Base-by-base conservation (phyloP, 2,329 filamentous ascomycete species). In the Epichloe glyceriae region DNA sequence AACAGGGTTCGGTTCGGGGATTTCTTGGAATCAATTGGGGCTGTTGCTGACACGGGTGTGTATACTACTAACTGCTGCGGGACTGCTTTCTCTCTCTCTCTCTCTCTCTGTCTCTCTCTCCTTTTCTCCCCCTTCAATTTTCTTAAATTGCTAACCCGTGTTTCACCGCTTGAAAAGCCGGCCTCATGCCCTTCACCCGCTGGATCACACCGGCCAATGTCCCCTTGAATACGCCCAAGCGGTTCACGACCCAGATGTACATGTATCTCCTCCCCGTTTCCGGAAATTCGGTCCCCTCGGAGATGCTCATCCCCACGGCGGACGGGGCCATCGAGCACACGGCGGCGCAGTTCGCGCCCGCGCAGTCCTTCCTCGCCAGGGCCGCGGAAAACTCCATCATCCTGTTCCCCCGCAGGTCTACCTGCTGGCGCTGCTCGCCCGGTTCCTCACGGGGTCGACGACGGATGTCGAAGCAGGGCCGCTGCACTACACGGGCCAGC, bases 241-340 rank as follows among this genome's bases (percentile, higher is more conserved):
- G 93, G 44, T 98, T 94, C 69, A 88, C 86, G 0, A 96, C 91
- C 0, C 90, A 96, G 64, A 97, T 97, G 91, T 98, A 97, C 68
- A 66, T 97, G 11, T 95, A 95, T 67, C 83, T 94, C 66, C 75
- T 96, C 3, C 89, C 89, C 0, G 68, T 65, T 1, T 59, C 60
- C 48, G 56, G 55, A 14, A 49, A 83, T 11, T 65, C 68, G n/a
- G 54, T 56, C 5, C 61, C 67, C 2, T 62, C 66, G 3, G 76
- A 76, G 61, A 80, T 75, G 56, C 72, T 78, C 58, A 74, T 88
- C 46, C 84, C 85, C 33, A 76, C 79, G 2, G 84, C 89, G 2
- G 88, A 91, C 59, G 85, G 85, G 22, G 78, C 76, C 15, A 56
- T 75, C 5, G 75, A 80, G 55, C 74, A 79, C 54, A 91, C 87